These are phyloP conservation scores for Mycena maculata DNA, from an alignment of 768 basidiomycete species.

Conservation along the genomic window DNA sequence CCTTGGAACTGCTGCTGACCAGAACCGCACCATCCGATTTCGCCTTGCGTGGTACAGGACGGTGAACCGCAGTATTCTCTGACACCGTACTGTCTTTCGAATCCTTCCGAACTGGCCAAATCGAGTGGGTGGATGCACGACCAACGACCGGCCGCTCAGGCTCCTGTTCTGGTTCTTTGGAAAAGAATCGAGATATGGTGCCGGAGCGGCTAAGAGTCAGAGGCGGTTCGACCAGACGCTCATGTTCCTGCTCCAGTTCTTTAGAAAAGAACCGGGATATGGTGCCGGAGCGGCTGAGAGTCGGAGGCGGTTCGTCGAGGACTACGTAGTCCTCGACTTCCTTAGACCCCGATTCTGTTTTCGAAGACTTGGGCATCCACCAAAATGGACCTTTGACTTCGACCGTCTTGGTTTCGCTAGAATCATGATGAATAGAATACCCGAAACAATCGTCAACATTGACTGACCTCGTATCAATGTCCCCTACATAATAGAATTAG, in stretches of 20 bases:
- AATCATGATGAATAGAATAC: neutral
- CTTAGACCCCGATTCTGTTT: constrained; percentile 17
- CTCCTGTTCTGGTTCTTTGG: constrained; percentile 10
- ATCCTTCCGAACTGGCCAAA: constrained; percentile 47
- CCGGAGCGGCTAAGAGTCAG: too few relatives aligned
- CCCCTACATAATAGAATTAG: constrained; percentile 58
- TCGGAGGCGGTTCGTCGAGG: constrained; percentile 23
- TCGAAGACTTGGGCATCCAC: constrained; percentile 28
- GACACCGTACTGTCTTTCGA: constrained; percentile 49
- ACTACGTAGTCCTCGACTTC: constrained; percentile 20
- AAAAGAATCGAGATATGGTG: neutral
- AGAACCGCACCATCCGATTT: constrained; percentile 40
- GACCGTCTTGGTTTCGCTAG: constrained; percentile 66
- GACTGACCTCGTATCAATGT: constrained; percentile 61
- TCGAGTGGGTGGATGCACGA: constrained; percentile 46
- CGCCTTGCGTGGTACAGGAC: constrained; percentile 43
- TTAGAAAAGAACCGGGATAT: constrained; percentile 1
- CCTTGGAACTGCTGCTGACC: constrained; percentile 17
- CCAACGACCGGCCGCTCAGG: constrained; percentile 17
- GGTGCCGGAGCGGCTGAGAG: constrained; percentile 20
- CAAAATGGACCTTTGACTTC: constrained; percentile 51
- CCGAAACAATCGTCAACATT: too few relatives aligned
- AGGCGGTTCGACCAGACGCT: constrained; percentile 18
- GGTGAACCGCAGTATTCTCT: constrained; percentile 37
- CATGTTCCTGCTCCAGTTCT: neutral